A percentile compares a stretch with the other conserved stretches of the same genome.
These are phyloP conservation scores for Paramecium biaurelia DNA, from an alignment of 73 alveolate genomes.

Conservation along the genomic window DNA sequence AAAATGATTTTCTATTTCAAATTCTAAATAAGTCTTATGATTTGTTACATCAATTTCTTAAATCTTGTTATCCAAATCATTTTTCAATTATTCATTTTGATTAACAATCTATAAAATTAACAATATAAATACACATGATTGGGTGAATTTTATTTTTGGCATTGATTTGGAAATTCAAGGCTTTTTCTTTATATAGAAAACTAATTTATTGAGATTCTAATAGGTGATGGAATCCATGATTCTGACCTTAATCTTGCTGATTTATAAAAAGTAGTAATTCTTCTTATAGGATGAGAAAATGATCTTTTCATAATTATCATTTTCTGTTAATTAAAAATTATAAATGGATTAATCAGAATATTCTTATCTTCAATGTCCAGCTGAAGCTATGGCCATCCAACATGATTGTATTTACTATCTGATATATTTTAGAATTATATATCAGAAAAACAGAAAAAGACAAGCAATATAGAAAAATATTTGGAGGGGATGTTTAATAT, in stretches of 20 bases:
- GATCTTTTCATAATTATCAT: not conserved
- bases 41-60: not conserved
- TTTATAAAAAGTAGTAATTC: not conserved
- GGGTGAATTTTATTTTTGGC: not conserved
- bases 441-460: not conserved
- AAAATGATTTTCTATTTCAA: not conserved
- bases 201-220: not conserved
- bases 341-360: constrained; percentile 19
- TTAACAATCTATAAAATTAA: not conserved
- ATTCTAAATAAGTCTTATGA: not conserved
- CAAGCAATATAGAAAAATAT: constrained; percentile 13
- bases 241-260: constrained; percentile 1
- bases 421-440: not conserved
- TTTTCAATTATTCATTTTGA: not conserved
- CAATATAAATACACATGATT: constrained; percentile 1
- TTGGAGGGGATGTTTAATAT: not conserved
- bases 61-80: not conserved
- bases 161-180: not conserved
- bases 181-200: not conserved
- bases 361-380: constrained; percentile 13
- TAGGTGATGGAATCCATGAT: constrained; percentile 14
- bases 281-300: not conserved
- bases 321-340: constrained; percentile 3
- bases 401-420: not conserved
- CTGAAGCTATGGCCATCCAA: not conserved